Percentiles rank a stretch among this genome's conserved stretches.
These are phyloP conservation scores for Uronychia binucleata DNA, from an alignment of 73 alveolate species.

Conservation along the genomic window DNA sequence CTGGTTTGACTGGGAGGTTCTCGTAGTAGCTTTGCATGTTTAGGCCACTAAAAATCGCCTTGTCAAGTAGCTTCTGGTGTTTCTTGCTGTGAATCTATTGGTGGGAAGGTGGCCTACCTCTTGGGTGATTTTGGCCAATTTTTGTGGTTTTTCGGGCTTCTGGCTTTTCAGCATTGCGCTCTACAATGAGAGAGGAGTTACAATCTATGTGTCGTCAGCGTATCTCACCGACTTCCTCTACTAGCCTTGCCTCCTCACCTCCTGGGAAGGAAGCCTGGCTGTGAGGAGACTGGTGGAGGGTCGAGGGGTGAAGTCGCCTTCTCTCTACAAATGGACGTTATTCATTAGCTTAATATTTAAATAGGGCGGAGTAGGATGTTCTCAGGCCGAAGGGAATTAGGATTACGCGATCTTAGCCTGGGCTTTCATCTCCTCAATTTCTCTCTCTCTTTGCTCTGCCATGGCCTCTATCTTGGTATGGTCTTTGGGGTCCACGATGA, in stretches of 20 bases:
- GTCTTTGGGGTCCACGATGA: constrained; percentile 52
- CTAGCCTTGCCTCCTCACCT: neutral
- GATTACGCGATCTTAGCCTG: neutral
- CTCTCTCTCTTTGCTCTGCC: neutral
- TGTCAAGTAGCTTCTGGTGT: neutral
- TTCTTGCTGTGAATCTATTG: neutral
- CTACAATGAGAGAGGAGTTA: no score
- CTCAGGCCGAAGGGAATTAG: neutral
- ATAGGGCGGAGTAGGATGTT: neutral
- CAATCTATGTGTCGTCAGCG: no score
- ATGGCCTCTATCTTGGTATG: constrained; percentile 48
- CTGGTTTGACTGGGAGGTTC: constrained; percentile 52
- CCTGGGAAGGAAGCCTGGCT: neutral
- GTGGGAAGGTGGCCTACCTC: neutral
- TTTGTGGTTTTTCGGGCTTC: neutral
- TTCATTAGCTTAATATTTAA: neutral
- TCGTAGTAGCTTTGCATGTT: constrained; percentile 23
- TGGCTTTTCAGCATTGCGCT: no score
- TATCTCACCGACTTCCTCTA: neutral
- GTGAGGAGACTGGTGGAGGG: neutral
- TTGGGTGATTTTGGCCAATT: neutral
- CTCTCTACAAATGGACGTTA: neutral
- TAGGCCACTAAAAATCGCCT: neutral
- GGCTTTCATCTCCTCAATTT: neutral
- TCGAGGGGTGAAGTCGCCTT: neutral